Evolutionary conservation across 305 asterid genomes (phyloP).

Genomic region (Solanum hybrid): DNA sequence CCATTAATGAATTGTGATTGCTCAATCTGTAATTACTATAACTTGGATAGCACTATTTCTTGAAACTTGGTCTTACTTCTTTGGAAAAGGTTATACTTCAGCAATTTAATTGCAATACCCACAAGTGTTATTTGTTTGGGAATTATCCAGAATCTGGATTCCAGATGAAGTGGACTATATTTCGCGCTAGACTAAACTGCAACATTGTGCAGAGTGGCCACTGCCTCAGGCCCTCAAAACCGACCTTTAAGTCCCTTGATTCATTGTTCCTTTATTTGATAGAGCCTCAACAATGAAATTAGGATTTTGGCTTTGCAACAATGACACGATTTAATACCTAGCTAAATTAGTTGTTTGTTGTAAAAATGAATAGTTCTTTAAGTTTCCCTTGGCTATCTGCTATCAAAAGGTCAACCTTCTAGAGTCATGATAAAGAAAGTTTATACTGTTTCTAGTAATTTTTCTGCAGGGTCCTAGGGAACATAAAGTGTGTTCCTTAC

Average conservation of each 20-base stretch:
- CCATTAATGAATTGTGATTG: not conserved
- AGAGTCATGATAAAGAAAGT: not conserved
- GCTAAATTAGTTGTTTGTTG: not conserved
- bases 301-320: not conserved
- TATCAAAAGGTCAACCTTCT: not conserved
- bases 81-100: not conserved
- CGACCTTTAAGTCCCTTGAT: not conserved
- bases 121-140: not conserved
- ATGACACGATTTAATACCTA: not conserved
- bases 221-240: not conserved
- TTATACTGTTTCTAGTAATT: not conserved
- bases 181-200: not conserved
- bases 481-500: not conserved
- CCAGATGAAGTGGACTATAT: not conserved
- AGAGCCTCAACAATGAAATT: not conserved
- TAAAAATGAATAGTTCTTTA: not conserved
- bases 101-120: not conserved
- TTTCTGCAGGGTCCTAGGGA: not conserved
- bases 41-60: not conserved
- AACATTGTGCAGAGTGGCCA: not conserved
- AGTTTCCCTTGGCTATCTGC: not conserved
- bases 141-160: not conserved
- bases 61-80: not conserved
- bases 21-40: not conserved
- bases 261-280: not conserved